Conservation (phyloP, 78 protist species). For the Dictyostelium intermedium region DNA sequence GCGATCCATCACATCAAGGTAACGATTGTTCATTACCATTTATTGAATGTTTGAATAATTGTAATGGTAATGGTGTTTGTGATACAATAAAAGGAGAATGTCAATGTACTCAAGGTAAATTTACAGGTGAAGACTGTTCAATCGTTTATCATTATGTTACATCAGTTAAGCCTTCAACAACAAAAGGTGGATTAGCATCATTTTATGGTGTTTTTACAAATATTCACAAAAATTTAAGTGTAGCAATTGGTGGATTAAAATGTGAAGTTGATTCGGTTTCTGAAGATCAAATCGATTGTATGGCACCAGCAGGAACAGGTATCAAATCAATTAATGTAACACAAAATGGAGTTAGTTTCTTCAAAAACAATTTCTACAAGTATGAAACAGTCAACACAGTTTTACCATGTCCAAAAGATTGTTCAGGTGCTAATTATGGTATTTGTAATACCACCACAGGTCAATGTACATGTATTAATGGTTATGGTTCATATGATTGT, state of each 20-base stretch:
- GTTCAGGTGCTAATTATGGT: neutral
- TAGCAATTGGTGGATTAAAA: neutral
- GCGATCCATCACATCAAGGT: neutral
- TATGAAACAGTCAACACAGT: neutral
- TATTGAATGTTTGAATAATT: neutral
- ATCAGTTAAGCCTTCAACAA: neutral
- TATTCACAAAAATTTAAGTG: neutral
- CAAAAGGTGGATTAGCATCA: neutral
- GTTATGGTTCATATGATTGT: neutral
- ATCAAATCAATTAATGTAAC: neutral
- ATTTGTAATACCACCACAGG: neutral
- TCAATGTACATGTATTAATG: constrained; percentile 4
- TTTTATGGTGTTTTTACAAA: neutral
- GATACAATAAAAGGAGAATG: neutral
- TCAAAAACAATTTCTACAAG: neutral
- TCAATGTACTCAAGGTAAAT: neutral
- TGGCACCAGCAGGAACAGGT: neutral
- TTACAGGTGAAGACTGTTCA: neutral
- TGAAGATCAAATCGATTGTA: neutral
- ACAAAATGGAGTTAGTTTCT: neutral
- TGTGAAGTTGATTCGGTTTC: neutral
- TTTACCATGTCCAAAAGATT: neutral
- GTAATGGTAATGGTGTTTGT: neutral
- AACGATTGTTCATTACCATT: neutral
- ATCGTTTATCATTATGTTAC: neutral